phyloP scores from a whole-genome alignment of 257 asterid genomes.

The Nicotiana otophora region DNA sequence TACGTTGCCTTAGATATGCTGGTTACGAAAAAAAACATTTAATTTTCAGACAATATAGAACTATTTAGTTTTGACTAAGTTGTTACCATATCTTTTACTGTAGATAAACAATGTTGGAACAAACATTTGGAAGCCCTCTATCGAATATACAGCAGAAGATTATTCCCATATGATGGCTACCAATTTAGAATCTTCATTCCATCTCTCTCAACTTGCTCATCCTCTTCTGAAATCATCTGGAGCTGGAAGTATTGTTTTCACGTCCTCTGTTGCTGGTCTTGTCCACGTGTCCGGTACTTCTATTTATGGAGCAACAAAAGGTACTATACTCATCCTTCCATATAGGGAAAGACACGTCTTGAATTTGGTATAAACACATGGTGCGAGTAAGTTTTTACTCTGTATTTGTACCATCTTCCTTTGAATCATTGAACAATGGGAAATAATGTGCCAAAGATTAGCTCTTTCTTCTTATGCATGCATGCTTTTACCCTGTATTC shows the following conservation, averaged over 20 bases:
- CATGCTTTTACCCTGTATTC: not conserved
- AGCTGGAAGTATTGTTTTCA: slow-evolving; percentile 59
- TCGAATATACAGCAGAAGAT: slow-evolving; percentile 73
- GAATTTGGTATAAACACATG: not conserved
- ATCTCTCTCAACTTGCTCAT: slow-evolving; percentile 74
- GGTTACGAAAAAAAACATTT: not conserved
- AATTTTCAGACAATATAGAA: not conserved
- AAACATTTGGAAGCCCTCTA: slow-evolving; percentile 73
- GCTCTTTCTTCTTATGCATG: not conserved
- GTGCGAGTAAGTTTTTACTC: not conserved
- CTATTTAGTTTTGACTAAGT: not conserved
- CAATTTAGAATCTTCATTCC: slow-evolving; percentile 80
- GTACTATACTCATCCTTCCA: slow-evolving; percentile 18
- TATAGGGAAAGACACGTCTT: too few relatives aligned
- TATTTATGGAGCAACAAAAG: slow-evolving; percentile 85
- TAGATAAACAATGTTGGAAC: slow-evolving; percentile 94
- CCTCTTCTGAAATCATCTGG: slow-evolving; percentile 91
- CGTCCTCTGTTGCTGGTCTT: slow-evolving; percentile 77
- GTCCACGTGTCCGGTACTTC: slow-evolving; percentile 70
- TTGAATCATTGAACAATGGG: not conserved
- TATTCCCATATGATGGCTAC: slow-evolving; percentile 69
- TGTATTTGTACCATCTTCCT: not conserved
- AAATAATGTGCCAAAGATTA: not conserved
- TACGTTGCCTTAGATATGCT: too few relatives aligned
- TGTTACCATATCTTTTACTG: not conserved